A percentile compares a stretch with the other conserved stretches of the same genome.
phyloP scores from a whole-genome alignment of 768 basidiomycete genomes.

The Postia placenta region DNA sequence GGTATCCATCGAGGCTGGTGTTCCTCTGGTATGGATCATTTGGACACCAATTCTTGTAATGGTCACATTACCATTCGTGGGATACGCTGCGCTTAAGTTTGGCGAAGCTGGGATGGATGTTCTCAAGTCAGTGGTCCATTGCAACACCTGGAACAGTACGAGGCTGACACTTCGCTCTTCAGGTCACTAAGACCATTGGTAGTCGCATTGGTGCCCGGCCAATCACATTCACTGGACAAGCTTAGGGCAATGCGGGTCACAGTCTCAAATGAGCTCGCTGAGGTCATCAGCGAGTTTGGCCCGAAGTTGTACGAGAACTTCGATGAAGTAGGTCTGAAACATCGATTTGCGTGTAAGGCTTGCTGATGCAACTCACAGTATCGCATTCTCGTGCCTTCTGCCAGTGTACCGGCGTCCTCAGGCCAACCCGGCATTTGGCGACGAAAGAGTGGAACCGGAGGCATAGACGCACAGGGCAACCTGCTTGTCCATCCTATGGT shows the following conservation, averaged over 20 bases:
- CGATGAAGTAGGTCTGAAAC: constrained; percentile 48
- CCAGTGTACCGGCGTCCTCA: constrained; percentile 76
- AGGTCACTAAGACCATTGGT: constrained; percentile 90
- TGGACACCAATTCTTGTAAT: constrained; percentile 77
- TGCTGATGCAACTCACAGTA: constrained; percentile 35
- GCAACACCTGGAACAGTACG: background rate
- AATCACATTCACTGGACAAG: constrained; percentile 72
- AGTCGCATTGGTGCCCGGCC: constrained; percentile 83
- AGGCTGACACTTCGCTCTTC: background rate
- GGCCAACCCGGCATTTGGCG: constrained; percentile 71
- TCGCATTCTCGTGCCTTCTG: constrained; percentile 78
- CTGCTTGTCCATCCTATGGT: constrained; percentile 86
- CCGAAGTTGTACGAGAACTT: constrained; percentile 86
- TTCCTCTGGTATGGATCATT: constrained; percentile 56
- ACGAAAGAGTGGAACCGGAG: constrained; percentile 73
- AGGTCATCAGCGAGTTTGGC: constrained; percentile 82
- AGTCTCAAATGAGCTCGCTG: constrained; percentile 79
- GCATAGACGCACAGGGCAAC: constrained; percentile 81
- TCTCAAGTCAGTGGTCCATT: constrained; percentile 62
- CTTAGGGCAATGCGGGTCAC: constrained; percentile 67
- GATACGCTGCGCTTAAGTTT: constrained; percentile 91
- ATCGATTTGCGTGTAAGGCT: background rate
- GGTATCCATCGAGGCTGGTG: constrained; percentile 61
- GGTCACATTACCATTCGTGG: constrained; percentile 76
- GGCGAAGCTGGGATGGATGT: constrained; percentile 98